Conservation (phyloP, 1,139 yeast species). For the Pichia kudriavzevii region DNA sequence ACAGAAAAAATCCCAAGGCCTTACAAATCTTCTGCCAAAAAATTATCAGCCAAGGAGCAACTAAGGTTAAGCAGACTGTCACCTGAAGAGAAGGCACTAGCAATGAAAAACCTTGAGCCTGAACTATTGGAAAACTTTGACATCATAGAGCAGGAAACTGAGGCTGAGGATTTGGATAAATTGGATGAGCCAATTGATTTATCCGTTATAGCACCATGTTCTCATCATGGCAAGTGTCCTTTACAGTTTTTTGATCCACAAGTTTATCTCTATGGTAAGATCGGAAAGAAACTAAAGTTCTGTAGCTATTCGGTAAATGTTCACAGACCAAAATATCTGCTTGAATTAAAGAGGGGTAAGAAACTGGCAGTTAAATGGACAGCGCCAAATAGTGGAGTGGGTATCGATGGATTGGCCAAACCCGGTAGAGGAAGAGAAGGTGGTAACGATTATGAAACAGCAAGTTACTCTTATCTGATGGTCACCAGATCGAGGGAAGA, state of each 20-base stretch:
- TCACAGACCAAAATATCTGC: constrained; percentile 65
- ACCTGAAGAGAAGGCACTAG: constrained; percentile 15
- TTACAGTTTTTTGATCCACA: constrained; percentile 71
- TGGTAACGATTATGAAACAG: constrained; percentile 64
- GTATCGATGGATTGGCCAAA: constrained; percentile 38
- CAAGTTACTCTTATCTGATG: constrained; percentile 70
- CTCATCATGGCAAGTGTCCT: constrained; percentile 86
- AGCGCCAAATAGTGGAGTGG: constrained; percentile 46
- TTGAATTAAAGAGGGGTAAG: constrained; percentile 80
- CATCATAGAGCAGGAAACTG: constrained; percentile 27
- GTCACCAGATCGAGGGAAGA: constrained; percentile 50
- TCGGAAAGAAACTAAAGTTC: constrained; percentile 57
- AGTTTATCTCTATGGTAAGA: constrained; percentile 52
- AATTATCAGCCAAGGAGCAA: constrained; percentile 21
- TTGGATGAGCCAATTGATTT: constrained; percentile 37
- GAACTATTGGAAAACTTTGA: constrained; percentile 38
- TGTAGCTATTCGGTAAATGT: constrained; percentile 72
- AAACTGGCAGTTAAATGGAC: constrained; percentile 71
- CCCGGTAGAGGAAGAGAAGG: constrained; percentile 70
- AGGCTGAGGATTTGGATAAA: constrained; percentile 21
- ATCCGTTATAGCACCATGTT: constrained; percentile 77
- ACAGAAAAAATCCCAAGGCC: constrained; percentile 66
- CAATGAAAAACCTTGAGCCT: constrained; percentile 30
- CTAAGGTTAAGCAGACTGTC: constrained; percentile 13
- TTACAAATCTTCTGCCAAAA: constrained; percentile 43